Evolutionary conservation across 140 eudicot genomes (phyloP).

Genomic region (Ambrosia hybrid): DNA sequence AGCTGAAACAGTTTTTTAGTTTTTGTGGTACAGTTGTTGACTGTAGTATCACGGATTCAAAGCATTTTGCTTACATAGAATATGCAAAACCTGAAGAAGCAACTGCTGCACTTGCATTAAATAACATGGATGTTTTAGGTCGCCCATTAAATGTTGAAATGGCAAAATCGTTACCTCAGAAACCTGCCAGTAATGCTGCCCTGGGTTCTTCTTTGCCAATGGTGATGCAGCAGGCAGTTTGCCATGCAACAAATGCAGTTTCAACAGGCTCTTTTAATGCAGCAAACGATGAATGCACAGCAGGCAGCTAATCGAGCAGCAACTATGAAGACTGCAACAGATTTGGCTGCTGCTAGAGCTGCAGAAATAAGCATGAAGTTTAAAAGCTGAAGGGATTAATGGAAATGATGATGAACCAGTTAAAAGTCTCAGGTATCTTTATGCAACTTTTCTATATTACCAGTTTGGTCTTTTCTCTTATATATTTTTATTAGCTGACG

Average conservation of each 20-base stretch:
- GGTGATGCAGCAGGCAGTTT: slow-evolving; percentile 99
- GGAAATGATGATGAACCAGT: slow-evolving; percentile 53
- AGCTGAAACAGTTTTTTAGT: slow-evolving; percentile 83
- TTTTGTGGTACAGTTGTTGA: slow-evolving; percentile 86
- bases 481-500: slow-evolving; percentile 24
- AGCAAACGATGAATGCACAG: slow-evolving; percentile 88
- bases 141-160: slow-evolving; percentile 98
- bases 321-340: slow-evolving; percentile 95
- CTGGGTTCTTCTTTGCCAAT: slow-evolving; percentile 63
- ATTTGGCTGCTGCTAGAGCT: slow-evolving; percentile 95
- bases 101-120: slow-evolving; percentile 79
- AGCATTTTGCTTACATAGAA: slow-evolving; percentile 92
- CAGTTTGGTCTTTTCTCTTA: not conserved
- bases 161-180: slow-evolving; percentile 91
- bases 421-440: slow-evolving; percentile 58
- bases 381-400: slow-evolving; percentile 72
- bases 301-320: slow-evolving; percentile 99
- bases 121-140: slow-evolving; percentile 87
- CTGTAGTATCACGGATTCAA: slow-evolving; percentile 83
- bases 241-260: slow-evolving; percentile 99
- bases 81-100: slow-evolving; percentile 94
- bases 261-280: slow-evolving; percentile 98
- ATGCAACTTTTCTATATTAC: not conserved
- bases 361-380: slow-evolving; percentile 86
- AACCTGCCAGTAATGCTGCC: slow-evolving; percentile 48